Evolutionary conservation across 495 filamentous ascomycete species (phyloP), one percentile per base, ranked within the genome.

Genomic region (Penicillium cataractarum): DNA sequence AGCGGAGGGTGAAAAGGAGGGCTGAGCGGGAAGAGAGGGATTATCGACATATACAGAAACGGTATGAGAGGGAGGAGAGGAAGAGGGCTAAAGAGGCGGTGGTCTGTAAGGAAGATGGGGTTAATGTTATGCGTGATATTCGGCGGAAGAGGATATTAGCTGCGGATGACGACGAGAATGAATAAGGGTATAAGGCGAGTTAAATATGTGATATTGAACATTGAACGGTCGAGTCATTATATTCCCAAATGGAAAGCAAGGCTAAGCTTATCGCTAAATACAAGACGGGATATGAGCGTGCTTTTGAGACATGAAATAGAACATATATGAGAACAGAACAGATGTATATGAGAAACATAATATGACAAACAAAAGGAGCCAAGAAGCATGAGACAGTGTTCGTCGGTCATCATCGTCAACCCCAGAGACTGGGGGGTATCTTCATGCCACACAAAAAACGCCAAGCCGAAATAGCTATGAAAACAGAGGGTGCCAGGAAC

Each of bases 41-140:
- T 66, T 54, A 63, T 44, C 52, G 65, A 63, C 70, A 65, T 63
- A 78, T 82, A 54, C 50, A 65, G 63, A 71, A 62, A 53, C 39
- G 55, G 61, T 79, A 78, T 73, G 77, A 81, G 66, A 40, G 48
- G 42, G 76, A 83, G 65, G 80, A 83, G 59, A 61, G 61, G 54
- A 44, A 63, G 31, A 65, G 81, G 60, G 76, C 73, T 55, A 68
- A 65, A 35, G 78, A 78, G 58, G 76, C 74, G 27, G 63, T 35
- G 29, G 55, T 64, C 49, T 71, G 72, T 66, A 63, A 69, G 56
- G 73, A 75, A 67, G 73, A 72, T 57, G 78, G 77, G 49, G 42
- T 48, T 15, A 74, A 60, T 62, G 46, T 73, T 44, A 76, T 75
- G 77, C 37, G 46, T 51, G 68, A 72, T 60, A 68, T 77, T 67